Evolutionary conservation across 495 filamentous ascomycete species (phyloP).

Genomic region (Jackrogersella minutella): DNA sequence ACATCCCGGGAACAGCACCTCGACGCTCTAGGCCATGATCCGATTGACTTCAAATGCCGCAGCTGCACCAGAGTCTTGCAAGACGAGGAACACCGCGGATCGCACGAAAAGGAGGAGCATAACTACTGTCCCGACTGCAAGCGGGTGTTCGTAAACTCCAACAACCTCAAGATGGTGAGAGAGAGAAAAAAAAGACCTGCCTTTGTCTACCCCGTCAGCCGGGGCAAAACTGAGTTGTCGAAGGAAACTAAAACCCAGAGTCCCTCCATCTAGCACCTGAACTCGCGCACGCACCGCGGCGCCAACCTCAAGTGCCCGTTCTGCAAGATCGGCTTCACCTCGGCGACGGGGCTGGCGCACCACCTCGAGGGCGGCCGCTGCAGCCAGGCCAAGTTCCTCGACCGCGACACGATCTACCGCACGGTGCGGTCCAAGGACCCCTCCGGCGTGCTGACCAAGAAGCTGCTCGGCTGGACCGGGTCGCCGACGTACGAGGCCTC

Average conservation of each 20-base stretch:
- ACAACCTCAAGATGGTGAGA: constrained; percentile 45
- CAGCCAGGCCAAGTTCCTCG: too few species aligned
- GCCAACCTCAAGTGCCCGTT: constrained; percentile 43
- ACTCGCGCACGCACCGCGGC: constrained; percentile 43
- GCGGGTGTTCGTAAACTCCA: constrained; percentile 37
- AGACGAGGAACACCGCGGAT: not conserved
- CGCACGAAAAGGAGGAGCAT: constrained; percentile 40
- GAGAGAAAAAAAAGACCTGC: not conserved
- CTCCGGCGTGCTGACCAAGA: constrained; percentile 45
- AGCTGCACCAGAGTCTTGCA: constrained; percentile 27
- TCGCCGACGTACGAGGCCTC: constrained; percentile 33
- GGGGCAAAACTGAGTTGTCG: too few species aligned
- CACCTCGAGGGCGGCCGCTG: constrained; percentile 14
- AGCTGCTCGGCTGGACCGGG: constrained; percentile 42
- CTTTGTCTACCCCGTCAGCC: not conserved
- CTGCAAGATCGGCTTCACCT: constrained; percentile 38
- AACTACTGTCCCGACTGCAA: constrained; percentile 43
- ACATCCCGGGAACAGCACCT: constrained; percentile 34
- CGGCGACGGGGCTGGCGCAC: constrained; percentile 45
- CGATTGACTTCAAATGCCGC: constrained; percentile 33
- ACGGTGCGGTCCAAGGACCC: constrained; percentile 46
- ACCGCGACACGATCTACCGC: constrained; percentile 45
- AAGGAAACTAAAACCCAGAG: too few species aligned
- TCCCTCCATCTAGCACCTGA: constrained; percentile 37
- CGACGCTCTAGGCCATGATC: constrained; percentile 21